These are phyloP conservation scores for Helianthus annuus DNA, from an alignment of 129 eudicot genomes.

Conservation along the genomic window HanXRQr2.0-SUNRISE NC_035433.2:89188889-89189388, in stretches of 20 bases:
- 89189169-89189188: background rate
- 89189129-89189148: slow-evolving; percentile 61
- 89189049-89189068: slow-evolving; percentile 20
- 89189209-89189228: background rate
- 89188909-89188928: slow-evolving; percentile 63
- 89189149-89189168: background rate
- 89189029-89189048: background rate
- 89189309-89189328: background rate
- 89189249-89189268: background rate
- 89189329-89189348: background rate
- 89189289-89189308: background rate
- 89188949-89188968: slow-evolving; percentile 67
- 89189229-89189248: background rate
- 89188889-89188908: slow-evolving; percentile 74
- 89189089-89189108: slow-evolving; percentile 86
- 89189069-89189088: slow-evolving; percentile 71
- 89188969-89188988: slow-evolving; percentile 55
- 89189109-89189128: slow-evolving; percentile 56
- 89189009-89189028: background rate
- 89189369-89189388: background rate
- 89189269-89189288: background rate
- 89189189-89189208: background rate
- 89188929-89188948: slow-evolving; percentile 82
- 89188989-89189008: slow-evolving; percentile 51
- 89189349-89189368: background rate